Evolutionary conservation across 768 basidiomycete genomes (phyloP).

Genomic region (Agaricus bisporus): DNA sequence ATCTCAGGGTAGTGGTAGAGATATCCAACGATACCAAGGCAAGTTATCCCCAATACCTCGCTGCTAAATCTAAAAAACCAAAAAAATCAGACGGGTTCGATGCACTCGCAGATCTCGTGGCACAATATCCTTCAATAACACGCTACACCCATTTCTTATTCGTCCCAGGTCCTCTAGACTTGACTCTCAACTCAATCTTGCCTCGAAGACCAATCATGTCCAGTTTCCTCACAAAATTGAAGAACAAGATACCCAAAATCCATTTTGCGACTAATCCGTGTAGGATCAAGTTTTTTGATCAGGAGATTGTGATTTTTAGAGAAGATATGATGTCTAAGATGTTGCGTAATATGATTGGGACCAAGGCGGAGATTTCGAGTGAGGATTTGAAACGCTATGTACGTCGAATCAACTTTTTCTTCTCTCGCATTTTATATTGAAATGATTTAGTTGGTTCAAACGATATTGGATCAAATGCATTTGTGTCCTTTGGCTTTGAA

Average conservation of each 20-base stretch:
- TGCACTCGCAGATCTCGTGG: conserved; percentile 76
- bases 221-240: conserved; percentile 64
- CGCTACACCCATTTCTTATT: conserved; percentile 85
- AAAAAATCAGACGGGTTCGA: conserved; percentile 72
- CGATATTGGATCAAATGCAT: conserved; percentile 92
- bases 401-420: conserved; percentile 20
- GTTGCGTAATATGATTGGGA: conserved; percentile 85
- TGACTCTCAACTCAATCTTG: conserved; percentile 72
- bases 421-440: not conserved
- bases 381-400: conserved; percentile 89
- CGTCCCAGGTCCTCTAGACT: conserved; percentile 90
- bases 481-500: conserved; percentile 81
- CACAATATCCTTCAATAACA: conserved; percentile 72
- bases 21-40: conserved; percentile 86
- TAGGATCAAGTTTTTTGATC: conserved; percentile 89
- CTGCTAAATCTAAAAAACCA: not conserved
- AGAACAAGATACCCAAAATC: conserved; percentile 67
- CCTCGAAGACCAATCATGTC: conserved; percentile 81
- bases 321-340: conserved; percentile 93
- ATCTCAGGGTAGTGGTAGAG: conserved; percentile 69
- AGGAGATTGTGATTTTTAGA: conserved; percentile 91
- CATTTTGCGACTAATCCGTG: conserved; percentile 90
- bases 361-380: conserved; percentile 74
- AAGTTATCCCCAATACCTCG: not conserved
- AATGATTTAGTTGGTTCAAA: conserved; percentile 77